Evolutionary conservation across 2,329 filamentous ascomycete genomes (phyloP).

Genomic region (Ascocoryne sarcoides): DNA sequence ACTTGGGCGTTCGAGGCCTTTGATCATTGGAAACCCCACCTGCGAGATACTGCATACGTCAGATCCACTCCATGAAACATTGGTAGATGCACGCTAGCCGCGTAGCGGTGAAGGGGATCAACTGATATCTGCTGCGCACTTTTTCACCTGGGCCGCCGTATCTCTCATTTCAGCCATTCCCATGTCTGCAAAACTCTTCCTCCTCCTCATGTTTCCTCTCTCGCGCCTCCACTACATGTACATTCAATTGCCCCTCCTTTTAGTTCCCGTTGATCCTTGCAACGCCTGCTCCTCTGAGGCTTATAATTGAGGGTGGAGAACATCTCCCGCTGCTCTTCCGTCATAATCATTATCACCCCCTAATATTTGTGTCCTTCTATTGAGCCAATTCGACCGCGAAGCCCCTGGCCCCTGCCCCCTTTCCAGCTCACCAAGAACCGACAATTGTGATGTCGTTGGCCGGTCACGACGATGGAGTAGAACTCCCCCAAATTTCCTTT

Average conservation of each 20-base stretch:
- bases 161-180: not conserved
- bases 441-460: not conserved
- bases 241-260: not conserved
- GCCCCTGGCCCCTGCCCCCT: too few species aligned
- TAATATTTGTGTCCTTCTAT: too few species aligned
- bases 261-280: not conserved
- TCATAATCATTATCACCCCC: too few species aligned
- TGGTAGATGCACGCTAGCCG: too few species aligned
- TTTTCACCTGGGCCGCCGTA: not conserved
- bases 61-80: too few species aligned
- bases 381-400: too few species aligned
- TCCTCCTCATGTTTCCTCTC: not conserved
- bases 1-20: too few species aligned
- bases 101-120: not conserved
- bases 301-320: not conserved
- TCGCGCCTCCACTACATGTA: not conserved
- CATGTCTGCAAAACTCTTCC: not conserved
- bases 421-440: too few species aligned
- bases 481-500: slow-evolving; percentile 15
- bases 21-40: too few species aligned
- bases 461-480: not conserved
- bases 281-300: too few species aligned
- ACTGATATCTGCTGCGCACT: not conserved
- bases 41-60: too few species aligned
- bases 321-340: too few species aligned